phyloP scores from a whole-genome alignment of 164 flowering plant species.

The Umbellularia californica region DNA sequence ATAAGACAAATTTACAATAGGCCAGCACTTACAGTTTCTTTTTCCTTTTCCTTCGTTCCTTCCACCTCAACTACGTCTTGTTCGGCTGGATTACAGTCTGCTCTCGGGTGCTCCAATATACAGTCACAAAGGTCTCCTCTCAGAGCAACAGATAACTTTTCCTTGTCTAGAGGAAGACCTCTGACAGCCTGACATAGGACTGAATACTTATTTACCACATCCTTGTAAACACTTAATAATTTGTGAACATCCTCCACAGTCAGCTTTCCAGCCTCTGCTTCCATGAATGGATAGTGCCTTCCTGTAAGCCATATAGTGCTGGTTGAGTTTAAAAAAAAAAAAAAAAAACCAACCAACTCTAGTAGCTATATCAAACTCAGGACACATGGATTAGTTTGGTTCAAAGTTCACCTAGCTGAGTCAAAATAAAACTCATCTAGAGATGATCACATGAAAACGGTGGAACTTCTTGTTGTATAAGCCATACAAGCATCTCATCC shows the following conservation, averaged over 20 bases:
- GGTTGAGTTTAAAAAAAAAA: not conserved
- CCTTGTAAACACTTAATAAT: conserved; percentile 38
- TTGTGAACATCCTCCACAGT: conserved; percentile 41
- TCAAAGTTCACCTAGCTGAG: not conserved
- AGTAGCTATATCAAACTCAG: not conserved
- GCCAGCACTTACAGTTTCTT: conserved; percentile 4
- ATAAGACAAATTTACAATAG: not conserved
- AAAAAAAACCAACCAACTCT: too few relatives aligned
- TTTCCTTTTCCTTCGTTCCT: not conserved
- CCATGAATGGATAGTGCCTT: conserved; percentile 37
- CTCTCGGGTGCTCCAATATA: not conserved
- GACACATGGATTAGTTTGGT: not conserved
- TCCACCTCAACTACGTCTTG: not conserved
- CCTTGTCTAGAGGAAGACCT: conserved; percentile 9
- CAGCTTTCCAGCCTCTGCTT: conserved; percentile 34
- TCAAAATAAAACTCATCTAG: not conserved
- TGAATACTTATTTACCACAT: conserved; percentile 41
- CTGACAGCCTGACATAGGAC: conserved; percentile 20
- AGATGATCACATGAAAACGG: not conserved
- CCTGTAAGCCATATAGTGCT: not conserved
- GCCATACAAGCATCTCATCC: too few relatives aligned
- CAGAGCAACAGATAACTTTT: not conserved
- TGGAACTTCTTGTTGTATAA: too few relatives aligned
- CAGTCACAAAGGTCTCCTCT: conserved; percentile 7
- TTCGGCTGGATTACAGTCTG: not conserved